A percentile compares a stretch with the other conserved stretches of the same genome.
Evolutionary conservation across 805 yeast genomes (phyloP).

Genomic region (Metschnikowia sp.): DNA sequence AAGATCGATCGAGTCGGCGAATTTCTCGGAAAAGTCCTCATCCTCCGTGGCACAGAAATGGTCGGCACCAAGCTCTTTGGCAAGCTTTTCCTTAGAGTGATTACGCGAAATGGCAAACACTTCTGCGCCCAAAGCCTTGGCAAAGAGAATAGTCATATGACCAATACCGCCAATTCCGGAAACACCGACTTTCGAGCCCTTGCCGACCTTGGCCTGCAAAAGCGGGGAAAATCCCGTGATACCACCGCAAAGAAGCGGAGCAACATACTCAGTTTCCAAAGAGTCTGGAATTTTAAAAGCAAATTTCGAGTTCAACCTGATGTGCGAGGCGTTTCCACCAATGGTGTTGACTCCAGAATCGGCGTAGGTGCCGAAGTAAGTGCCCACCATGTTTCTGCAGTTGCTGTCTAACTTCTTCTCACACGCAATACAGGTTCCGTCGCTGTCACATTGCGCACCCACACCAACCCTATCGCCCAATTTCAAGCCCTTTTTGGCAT

Average conservation of each 20-base stretch:
- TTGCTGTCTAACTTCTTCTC: conserved; percentile 10
- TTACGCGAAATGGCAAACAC: conserved; percentile 55
- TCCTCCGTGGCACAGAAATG: conserved; percentile 24
- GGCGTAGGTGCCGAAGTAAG: conserved; percentile 13
- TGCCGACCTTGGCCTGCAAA: conserved; percentile 14
- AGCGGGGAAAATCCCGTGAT: conserved; percentile 21
- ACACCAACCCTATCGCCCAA: conserved; percentile 78
- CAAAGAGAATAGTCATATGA: conserved; percentile 58
- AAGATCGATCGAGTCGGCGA: conserved; percentile 11
- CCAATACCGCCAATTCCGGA: conserved; percentile 70
- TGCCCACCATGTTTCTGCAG: conserved; percentile 11
- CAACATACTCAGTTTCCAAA: conserved; percentile 13
- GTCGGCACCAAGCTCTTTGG: conserved; percentile 52
- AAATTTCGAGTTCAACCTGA: conserved; percentile 15
- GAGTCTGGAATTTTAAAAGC: conserved; percentile 18
- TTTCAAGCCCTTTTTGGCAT: conserved; percentile 30
- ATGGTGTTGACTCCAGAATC: conserved; percentile 14
- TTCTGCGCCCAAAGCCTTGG: conserved; percentile 61
- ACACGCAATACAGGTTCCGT: conserved; percentile 13
- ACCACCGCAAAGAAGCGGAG: conserved; percentile 22
- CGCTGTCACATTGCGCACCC: conserved; percentile 54
- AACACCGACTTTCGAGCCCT: conserved; percentile 48
- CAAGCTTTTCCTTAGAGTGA: conserved; percentile 48
- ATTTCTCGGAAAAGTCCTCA: conserved; percentile 20
- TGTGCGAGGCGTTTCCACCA: conserved; percentile 18